Evolutionary conservation across 768 basidiomycete genomes (phyloP), one percentile per base, ranked within the genome.

Genomic region (Tricholoma flavovirens): DNA sequence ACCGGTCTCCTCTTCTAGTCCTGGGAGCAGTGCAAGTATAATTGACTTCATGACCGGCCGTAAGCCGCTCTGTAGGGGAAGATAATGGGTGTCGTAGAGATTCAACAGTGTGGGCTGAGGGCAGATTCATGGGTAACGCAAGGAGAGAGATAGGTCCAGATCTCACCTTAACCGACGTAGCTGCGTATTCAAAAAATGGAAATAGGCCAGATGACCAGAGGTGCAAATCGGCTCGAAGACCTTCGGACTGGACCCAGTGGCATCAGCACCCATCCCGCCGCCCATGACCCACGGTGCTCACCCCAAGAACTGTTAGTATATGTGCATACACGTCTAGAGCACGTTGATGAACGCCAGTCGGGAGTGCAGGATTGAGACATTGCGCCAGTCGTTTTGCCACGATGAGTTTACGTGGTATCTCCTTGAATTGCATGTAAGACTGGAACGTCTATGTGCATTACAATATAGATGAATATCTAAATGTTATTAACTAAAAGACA

Each of bases 151-250:
- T 40, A 29, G 35, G 35, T 53, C 11, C 14, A 45, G n/a, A 22
- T 45, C 73, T 51, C 60, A 90, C 93, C 80, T 93, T 93, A 56
- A 98, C 94, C 17, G 94, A 94, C n/a, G 95, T 98, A n/a, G 96
- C 88, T 9, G 97, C 93, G 70, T 93, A 98, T 73, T 98, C 93
- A 64, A 98, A 98, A 82, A 98, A 98, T 0, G 97, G 97, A 69
- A 99, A 98, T 5, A 99, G 72, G 6, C 97, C 97, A 4, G 93
- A 87, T 0, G 93, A 93, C 97, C 97, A 99, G 17, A 98, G 76
- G 4, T 89, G 79, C 2, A 99, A 77, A 72, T 99, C 97, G 42
- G 83, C 80, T 60, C 82, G 82, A 42, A 99, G 70, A 9, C 96
- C 94, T 63, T 95, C 96, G 2, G 83, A 80, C 95, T 97, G 61